Base-by-base conservation (phyloP, 441 rosid genomes). In the Lepidium campestre region DNA sequence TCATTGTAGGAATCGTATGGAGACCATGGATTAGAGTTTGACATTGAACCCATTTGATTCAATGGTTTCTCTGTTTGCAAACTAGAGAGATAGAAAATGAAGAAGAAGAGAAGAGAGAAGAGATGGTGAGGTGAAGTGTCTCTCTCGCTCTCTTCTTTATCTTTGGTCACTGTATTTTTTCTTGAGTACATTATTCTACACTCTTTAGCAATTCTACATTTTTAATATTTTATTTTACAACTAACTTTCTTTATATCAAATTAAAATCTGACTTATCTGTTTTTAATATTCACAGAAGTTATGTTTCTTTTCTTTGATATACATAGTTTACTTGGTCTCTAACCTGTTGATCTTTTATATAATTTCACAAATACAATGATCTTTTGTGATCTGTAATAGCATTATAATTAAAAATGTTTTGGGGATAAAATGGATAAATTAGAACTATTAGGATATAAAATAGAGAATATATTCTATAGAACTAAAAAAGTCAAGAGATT, bases 1-100 rank as follows among this genome's bases (percentile, higher is more conserved):
- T 90, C 97, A 67, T 47, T 88, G 67, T 86, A 78, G 15, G 84
- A 80, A 56, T 75, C 68, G 64, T 83, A 88, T 5, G 95, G 82
- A 29, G 84, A 37, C 93, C 92, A 89, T 15, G 93, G 95, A 69
- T 80, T 82, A 32, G 78, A 82, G 61, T 77, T 79, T 10, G 77
- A 70, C 46, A 64, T 71, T 35, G 95, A 86, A 71, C 85, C 81
- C 98, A 89, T 87, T 46, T 7, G 15, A 32, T 23, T 48, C 10
- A 61, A 25, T 74, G 42, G 5, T 59, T 67, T 29, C 53, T 44
- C 15, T 48, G 54, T 65, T n/a, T 73, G 4, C 27, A 23, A 29
- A 29, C 20, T 25, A 57, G 6, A 68, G 10, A 48, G 3, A 58
- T 10, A 36, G n/a, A 46, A 10, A 36, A 6, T 25, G 18, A 50